Evolutionary conservation across 768 basidiomycete genomes (phyloP).

Genomic region (Panaeolus cyanescens): DNA sequence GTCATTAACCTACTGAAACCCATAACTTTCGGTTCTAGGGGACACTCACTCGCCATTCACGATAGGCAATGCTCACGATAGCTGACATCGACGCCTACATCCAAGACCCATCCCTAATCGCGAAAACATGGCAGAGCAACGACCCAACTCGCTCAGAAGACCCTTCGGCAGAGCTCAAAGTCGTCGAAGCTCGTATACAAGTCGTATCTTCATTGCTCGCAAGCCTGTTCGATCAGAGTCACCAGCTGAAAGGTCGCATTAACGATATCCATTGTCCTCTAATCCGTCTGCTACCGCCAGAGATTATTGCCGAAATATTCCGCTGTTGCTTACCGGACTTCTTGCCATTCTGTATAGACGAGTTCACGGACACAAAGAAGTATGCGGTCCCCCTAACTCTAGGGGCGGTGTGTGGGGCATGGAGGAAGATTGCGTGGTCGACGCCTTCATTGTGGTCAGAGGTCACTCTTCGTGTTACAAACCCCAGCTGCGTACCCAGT

Average conservation of each 20-base stretch:
- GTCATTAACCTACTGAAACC: too few relatives aligned
- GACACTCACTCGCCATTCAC: too few relatives aligned
- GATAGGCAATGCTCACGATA: background rate
- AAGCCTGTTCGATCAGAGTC: constrained; percentile 9
- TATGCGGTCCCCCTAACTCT: constrained; percentile 19
- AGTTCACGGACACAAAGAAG: background rate
- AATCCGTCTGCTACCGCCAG: constrained; percentile 17
- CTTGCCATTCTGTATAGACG: constrained; percentile 5
- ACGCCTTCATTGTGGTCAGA: constrained; percentile 28
- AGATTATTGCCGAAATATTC: constrained; percentile 22
- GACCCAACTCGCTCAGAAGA: constrained; percentile 9
- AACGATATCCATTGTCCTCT: constrained; percentile 17
- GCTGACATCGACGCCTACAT: background rate
- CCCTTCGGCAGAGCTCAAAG: constrained; percentile 14
- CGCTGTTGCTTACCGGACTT: constrained; percentile 15
- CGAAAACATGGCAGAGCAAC: constrained; percentile 1
- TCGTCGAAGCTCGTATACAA: constrained; percentile 15
- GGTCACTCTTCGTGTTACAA: constrained; percentile 19
- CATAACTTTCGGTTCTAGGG: too few relatives aligned
- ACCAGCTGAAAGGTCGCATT: constrained; percentile 14
- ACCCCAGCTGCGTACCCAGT: constrained; percentile 13
- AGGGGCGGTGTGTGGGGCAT: constrained; percentile 26
- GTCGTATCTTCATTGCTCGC: constrained; percentile 13
- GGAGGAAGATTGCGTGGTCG: constrained; percentile 30
- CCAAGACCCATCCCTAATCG: background rate